Base-by-base conservation (phyloP, 2,329 filamentous ascomycete genomes). In the Penicillium vulpinum region DNA sequence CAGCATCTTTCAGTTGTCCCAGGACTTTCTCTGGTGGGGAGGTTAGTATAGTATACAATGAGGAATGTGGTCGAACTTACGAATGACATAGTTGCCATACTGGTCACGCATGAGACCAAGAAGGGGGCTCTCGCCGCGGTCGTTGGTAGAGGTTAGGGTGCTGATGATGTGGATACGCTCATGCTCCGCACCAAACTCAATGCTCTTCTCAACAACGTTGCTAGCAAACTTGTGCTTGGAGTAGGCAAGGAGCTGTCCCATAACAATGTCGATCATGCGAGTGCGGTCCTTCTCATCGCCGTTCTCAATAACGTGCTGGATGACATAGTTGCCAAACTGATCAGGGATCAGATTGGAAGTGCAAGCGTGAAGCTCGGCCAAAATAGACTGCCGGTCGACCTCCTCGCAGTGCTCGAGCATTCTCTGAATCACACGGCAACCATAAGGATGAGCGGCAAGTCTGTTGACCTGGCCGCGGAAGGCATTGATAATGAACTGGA, bases 201-300 rank as follows among this genome's bases (percentile, higher is more conserved):
- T 88, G 70, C 92, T 96, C 75, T 91, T 93, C 75, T 99, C 94
- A 0, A 99, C 93, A 3, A 99, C 93, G 67, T 99, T 97, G 69
- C 92, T 97, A 0, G 94, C 93, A 69, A 91, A 95, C 73, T 99
- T 99, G 78, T 97, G 91, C 79, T 92, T 96, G 26, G 92, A 96
- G 66, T 91, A 87, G 1, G 79, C 77, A 38, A 96, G 75, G 2
- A 96, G 79, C 56, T 91, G 85, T 13, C 81, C 80, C 62, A 88
- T 87, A 62, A 97, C 88, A 45, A 91, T 79, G 26, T 82, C 77
- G 54, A 96, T 89, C 67, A 97, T 88, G 65, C 81, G 85, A 15
- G 82, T 81, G 21, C 87, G 85, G 67, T 97, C 91, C 54, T 88
- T 85, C 4, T 84, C 81, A 50, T 87, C 83, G 24, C 92, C 92